Percentiles rank a stretch among this genome's conserved stretches.
Evolutionary conservation across 2,329 filamentous ascomycete species (phyloP).

Genomic region (Fusarium luffae): DNA sequence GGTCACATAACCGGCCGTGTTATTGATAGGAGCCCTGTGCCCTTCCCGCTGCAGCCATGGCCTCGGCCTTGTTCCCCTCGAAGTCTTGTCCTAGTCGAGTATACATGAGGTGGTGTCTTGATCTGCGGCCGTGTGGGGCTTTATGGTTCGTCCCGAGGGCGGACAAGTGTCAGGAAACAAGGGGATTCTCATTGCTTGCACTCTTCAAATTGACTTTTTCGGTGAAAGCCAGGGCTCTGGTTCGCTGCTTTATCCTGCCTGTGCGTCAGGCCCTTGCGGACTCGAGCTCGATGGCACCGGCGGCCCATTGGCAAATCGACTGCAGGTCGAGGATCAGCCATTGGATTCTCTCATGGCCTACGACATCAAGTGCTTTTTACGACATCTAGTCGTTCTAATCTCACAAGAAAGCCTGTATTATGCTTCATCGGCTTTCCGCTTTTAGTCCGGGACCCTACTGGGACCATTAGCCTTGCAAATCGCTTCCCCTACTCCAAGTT

Average conservation of each 20-base stretch:
- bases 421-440: conserved; percentile 10
- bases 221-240: conserved; percentile 51
- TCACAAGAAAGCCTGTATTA: conserved; percentile 14
- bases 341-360: conserved; percentile 22
- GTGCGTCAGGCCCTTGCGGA: conserved; percentile 32
- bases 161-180: conserved; percentile 53
- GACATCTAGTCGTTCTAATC: conserved; percentile 20
- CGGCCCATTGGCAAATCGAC: conserved; percentile 22
- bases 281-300: conserved; percentile 27
- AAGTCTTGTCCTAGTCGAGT: conserved; percentile 38
- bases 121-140: conserved; percentile 56
- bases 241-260: conserved; percentile 45
- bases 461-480: conserved; percentile 11
- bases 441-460: conserved; percentile 1
- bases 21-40: conserved; percentile 44
- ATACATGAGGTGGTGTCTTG: conserved; percentile 49
- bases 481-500: conserved; percentile 1
- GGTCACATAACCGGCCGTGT: conserved; percentile 43
- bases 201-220: conserved; percentile 48
- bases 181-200: conserved; percentile 47
- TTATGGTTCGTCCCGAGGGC: conserved; percentile 53
- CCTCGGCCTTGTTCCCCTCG: conserved; percentile 38
- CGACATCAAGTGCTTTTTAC: conserved; percentile 17
- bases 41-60: conserved; percentile 48
- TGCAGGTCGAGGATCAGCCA: conserved; percentile 27